phyloP scores from a whole-genome alignment of 2,329 filamentous ascomycete species.

The Triangularia setosa region DNA sequence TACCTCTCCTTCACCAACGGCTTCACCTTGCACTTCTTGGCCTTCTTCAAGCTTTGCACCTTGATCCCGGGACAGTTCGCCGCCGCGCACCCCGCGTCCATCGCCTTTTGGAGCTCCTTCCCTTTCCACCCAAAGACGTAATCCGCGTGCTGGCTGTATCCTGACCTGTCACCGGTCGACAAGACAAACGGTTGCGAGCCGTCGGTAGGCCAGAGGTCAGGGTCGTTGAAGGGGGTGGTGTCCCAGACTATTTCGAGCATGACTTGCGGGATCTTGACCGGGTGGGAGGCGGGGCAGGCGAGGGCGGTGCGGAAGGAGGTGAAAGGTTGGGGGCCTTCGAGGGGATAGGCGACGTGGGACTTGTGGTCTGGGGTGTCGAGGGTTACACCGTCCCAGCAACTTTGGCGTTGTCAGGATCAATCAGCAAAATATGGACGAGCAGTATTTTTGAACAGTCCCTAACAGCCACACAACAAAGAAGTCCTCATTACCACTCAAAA shows the following conservation, averaged over 20 bases:
- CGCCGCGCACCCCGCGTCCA: constrained; percentile 31
- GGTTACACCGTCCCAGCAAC: constrained; percentile 59
- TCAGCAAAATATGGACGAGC: no score
- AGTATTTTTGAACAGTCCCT: no score
- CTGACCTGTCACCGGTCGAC: constrained; percentile 26
- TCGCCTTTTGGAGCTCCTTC: constrained; percentile 32
- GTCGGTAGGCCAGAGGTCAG: constrained; percentile 34
- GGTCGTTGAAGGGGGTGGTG: constrained; percentile 35
- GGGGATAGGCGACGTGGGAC: constrained; percentile 31
- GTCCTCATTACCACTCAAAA: no score
- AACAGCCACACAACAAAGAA: no score
- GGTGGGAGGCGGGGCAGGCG: constrained; percentile 29
- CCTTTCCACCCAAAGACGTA: constrained; percentile 36
- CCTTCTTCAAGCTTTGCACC: constrained; percentile 31
- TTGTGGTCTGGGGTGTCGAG: constrained; percentile 50
- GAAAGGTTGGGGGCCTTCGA: constrained; percentile 10
- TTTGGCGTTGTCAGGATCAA: constrained; percentile 23
- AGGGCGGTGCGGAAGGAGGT: constrained; percentile 27
- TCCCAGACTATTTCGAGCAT: constrained; percentile 46
- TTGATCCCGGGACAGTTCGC: constrained; percentile 32
- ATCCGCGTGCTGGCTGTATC: constrained; percentile 32
- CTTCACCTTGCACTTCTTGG: constrained; percentile 33
- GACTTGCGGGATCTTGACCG: constrained; percentile 32
- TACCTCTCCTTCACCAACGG: constrained; percentile 30
- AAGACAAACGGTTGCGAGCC: constrained; percentile 31